Evolutionary conservation across 2,329 filamentous ascomycete genomes (phyloP).

Genomic region (Dothistroma pini): DNA sequence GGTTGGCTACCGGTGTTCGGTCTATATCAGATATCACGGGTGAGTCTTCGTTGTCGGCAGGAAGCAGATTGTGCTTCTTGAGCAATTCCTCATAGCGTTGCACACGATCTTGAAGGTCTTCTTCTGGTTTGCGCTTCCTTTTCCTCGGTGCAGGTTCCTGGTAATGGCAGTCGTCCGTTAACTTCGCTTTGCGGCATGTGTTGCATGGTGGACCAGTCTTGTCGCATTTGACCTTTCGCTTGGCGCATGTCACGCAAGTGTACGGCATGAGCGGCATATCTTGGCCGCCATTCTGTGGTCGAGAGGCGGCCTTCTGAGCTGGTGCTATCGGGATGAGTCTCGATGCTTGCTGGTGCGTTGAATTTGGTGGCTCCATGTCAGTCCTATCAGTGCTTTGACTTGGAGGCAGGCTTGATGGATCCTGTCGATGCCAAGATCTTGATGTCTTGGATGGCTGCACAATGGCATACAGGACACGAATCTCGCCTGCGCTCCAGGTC

Average conservation of each 20-base stretch:
- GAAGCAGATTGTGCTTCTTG: constrained; percentile 35
- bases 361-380: not conserved
- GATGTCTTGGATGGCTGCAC: too few relatives aligned
- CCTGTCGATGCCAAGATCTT: too few relatives aligned
- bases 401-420: not conserved
- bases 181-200: constrained; percentile 34
- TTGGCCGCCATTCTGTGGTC: constrained; percentile 6
- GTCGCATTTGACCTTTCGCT: constrained; percentile 42
- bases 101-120: constrained; percentile 36
- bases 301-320: constrained; percentile 6
- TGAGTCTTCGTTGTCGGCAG: constrained; percentile 8
- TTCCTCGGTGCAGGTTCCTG: constrained; percentile 39
- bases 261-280: constrained; percentile 28
- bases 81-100: constrained; percentile 42
- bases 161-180: constrained; percentile 39
- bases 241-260: constrained; percentile 33
- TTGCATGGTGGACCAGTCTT: constrained; percentile 33
- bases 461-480: too few relatives aligned
- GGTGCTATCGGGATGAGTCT: constrained; percentile 20
- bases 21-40: not conserved
- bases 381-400: not conserved
- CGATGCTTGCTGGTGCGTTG: not conserved
- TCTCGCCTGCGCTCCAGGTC: not conserved
- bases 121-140: constrained; percentile 38
- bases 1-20: not conserved